Base-by-base conservation (phyloP, 2,329 filamentous ascomycete species). In the Penicillium sp. region DNA sequence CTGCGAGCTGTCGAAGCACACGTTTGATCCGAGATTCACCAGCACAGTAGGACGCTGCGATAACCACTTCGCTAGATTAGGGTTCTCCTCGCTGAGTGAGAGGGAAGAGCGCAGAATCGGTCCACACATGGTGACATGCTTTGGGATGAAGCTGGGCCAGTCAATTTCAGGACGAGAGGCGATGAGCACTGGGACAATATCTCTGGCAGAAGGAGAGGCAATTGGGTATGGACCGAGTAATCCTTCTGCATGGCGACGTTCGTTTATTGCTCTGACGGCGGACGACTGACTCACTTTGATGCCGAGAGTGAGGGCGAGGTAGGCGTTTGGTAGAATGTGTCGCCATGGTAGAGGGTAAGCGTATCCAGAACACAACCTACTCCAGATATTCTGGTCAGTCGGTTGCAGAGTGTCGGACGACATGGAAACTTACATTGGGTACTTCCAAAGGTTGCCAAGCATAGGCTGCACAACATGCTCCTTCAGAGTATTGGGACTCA, bases 401-500 rank as follows among this genome's bases (percentile, higher is more conserved):
- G 23, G 26, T 7, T 29, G 13, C 21, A 50, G 21, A 47, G 7
- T 5, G 17, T 8, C 23, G 21, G 30, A 13, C 11, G 7, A 21
- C 26, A 9, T 50, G 5, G 23, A 4, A 7, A 48, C 66, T 60
- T 53, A 69, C 68, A 55, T 52, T 9, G 69, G 64, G 56, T 62
- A 66, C 23, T 69, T 68, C 53, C 66, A 70, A 26, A 66, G 65
- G 26, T 63, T 65, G 13, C 55, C 64, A 23, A 81, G 75, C 60
- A 80, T 77, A 5, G 72, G 65, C 4, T 74, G 71, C 0, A 64
- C 57, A 0, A 78, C 70, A 47, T 79, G 79, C 4, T 82, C 79
- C 58, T 79, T 78, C 61, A 80, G 74, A 1, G 79, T 73, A 64
- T 81, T 83, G 0, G 81, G 79, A 30, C 75, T 76, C 26, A 83